Evolutionary conservation across 345 rosid species (phyloP).

Genomic region (Punica granatum): DNA sequence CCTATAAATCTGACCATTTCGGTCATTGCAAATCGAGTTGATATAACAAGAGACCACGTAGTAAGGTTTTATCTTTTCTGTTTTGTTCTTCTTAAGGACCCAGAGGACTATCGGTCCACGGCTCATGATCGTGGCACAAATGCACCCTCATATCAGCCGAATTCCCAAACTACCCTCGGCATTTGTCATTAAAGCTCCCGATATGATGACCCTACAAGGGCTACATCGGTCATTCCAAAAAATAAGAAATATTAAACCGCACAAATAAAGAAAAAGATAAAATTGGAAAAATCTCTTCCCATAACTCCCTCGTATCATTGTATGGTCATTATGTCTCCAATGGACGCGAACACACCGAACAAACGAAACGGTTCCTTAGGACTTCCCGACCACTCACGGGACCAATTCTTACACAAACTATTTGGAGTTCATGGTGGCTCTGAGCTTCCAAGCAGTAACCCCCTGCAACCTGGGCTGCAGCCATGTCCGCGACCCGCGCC

Average conservation of each 20-base stretch:
- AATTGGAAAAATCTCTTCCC: background rate
- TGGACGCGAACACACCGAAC: background rate
- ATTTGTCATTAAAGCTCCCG: background rate
- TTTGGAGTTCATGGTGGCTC: constrained; percentile 49
- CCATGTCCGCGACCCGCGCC: constrained; percentile 11
- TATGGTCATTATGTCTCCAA: background rate
- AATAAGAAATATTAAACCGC: background rate
- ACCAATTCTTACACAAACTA: background rate
- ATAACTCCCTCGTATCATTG: background rate
- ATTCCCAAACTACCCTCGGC: background rate
- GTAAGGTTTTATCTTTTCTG: too few species aligned
- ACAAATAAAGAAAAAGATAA: background rate
- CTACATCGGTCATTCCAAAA: background rate
- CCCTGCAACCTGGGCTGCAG: constrained; percentile 11
- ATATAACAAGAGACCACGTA: too few species aligned
- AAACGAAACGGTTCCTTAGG: background rate
- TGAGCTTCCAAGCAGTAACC: constrained; percentile 39
- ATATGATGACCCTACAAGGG: background rate
- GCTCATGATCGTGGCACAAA: background rate
- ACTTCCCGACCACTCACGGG: too few species aligned
- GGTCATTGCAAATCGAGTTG: too few species aligned
- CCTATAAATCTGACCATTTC: too few species aligned
- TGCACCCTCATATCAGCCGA: background rate
- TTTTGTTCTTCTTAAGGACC: background rate
- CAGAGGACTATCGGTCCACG: background rate